Evolutionary conservation across 2,329 filamentous ascomycete species (phyloP).

Genomic region (Beauveria caledonica): DNA sequence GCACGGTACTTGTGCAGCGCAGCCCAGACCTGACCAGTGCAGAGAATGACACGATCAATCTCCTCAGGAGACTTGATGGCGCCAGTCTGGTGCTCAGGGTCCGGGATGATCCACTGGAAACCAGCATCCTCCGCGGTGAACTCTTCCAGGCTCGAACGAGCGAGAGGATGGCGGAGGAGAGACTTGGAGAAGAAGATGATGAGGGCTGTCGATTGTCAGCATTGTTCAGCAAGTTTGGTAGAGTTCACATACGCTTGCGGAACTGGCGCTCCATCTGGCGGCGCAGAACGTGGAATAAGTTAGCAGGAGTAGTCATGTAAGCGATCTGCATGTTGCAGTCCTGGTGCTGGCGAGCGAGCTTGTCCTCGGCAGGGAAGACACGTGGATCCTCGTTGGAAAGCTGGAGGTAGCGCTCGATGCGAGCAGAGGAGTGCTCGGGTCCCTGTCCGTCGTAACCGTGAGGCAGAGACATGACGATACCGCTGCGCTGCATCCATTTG

Average conservation of each 20-base stretch:
- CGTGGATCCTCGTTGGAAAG: constrained; percentile 96
- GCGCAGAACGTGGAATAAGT: constrained; percentile 92
- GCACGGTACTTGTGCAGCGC: constrained; percentile 86
- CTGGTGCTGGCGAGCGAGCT: constrained; percentile 93
- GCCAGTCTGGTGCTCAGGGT: constrained; percentile 71
- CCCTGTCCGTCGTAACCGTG: constrained; percentile 98
- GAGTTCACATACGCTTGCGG: constrained; percentile 75
- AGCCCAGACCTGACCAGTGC: constrained; percentile 89
- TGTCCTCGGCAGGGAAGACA: constrained; percentile 79
- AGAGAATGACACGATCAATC: constrained; percentile 90
- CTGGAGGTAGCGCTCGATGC: constrained; percentile 95
- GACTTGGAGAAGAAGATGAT: constrained; percentile 98
- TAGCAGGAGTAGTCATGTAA: constrained; percentile 93
- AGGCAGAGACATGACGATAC: constrained; percentile 89
- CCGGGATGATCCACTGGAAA: constrained; percentile 94
- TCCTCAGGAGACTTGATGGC: constrained; percentile 71
- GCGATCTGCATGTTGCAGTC: constrained; percentile 99
- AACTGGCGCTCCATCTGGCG: constrained; percentile 99
- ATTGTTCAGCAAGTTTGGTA: not conserved
- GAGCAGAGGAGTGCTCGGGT: constrained; percentile 94
- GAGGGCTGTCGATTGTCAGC: constrained; percentile 50
- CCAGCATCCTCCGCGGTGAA: constrained; percentile 77
- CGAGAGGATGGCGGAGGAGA: constrained; percentile 85
- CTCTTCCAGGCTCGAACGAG: constrained; percentile 82
- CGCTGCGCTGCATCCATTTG: constrained; percentile 98